Percentiles rank a stretch among this genome's conserved stretches.
Conservation (phyloP, 1,284 basidiomycete genomes). For the Ceratobasidium sp. region DNA sequence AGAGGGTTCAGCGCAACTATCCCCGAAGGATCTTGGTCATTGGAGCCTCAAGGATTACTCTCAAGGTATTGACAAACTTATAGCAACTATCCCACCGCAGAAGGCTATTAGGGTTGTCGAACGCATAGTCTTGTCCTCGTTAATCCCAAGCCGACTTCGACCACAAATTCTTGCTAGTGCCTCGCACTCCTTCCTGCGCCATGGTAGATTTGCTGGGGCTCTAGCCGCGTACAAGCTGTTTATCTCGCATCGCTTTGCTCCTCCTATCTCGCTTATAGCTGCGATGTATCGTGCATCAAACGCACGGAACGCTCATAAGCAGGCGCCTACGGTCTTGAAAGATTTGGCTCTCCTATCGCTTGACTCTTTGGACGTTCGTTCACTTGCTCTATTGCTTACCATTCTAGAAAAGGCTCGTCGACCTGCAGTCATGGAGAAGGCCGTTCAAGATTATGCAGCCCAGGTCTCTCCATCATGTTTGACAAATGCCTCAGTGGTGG, state of each 20-base stretch:
- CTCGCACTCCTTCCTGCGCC: constrained; percentile 15
- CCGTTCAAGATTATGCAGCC: constrained; percentile 4
- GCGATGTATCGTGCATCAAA: constrained; percentile 16
- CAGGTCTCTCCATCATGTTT: constrained; percentile 24
- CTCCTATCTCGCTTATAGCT: constrained; percentile 17
- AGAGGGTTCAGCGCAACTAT: background rate
- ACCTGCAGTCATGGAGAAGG: constrained; percentile 34
- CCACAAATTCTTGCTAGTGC: constrained; percentile 10
- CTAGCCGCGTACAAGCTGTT: constrained; percentile 15
- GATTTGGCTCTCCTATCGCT: background rate
- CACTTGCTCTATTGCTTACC: constrained; percentile 4
- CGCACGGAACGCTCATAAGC: background rate
- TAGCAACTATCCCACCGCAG: background rate
- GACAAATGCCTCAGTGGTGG: constrained; percentile 15
- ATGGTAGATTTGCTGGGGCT: constrained; percentile 12
- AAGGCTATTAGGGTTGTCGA: background rate
- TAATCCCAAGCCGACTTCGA: background rate
- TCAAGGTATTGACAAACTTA: constrained; percentile 2
- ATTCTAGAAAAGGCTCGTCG: background rate
- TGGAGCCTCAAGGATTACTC: background rate
- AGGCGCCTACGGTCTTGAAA: background rate
- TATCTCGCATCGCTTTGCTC: constrained; percentile 12
- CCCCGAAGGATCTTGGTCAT: background rate
- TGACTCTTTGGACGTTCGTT: background rate
- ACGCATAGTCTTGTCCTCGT: background rate